phyloP scores from a whole-genome alignment of 2,329 filamentous ascomycete species.

The Exserohilum turcica region DNA sequence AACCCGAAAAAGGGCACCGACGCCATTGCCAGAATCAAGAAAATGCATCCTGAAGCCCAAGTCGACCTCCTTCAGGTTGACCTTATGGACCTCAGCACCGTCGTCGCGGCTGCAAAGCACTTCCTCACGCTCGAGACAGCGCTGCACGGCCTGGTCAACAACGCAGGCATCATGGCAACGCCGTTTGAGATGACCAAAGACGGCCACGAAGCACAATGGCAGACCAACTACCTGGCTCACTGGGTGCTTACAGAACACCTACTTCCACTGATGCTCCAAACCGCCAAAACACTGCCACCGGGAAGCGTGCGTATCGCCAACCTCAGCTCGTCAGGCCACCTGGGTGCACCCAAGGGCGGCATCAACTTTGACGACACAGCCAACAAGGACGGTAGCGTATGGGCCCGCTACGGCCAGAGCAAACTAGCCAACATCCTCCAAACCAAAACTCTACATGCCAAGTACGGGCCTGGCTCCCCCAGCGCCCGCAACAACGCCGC shows the following conservation, averaged over 20 bases:
- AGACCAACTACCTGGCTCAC: constrained; percentile 54
- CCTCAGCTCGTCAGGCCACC: constrained; percentile 23
- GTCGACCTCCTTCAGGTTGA: constrained; percentile 41
- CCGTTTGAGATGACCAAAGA: constrained; percentile 41
- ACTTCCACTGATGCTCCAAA: constrained; percentile 30
- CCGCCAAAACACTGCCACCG: constrained; percentile 38
- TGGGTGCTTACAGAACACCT: constrained; percentile 51
- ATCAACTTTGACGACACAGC: constrained; percentile 20
- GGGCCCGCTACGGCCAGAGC: constrained; percentile 26
- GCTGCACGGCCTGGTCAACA: constrained; percentile 51
- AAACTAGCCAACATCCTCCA: constrained; percentile 32
- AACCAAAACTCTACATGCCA: constrained; percentile 16
- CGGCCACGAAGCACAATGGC: constrained; percentile 54
- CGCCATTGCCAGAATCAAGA: constrained; percentile 41
- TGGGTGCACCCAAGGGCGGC: constrained; percentile 16
- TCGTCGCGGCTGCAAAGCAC: constrained; percentile 40
- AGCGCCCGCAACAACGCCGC: constrained; percentile 4
- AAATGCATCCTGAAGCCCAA: constrained; percentile 36
- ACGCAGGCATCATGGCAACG: constrained; percentile 48
- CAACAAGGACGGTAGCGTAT: constrained; percentile 8
- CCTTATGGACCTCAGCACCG: constrained; percentile 38
- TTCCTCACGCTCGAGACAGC: constrained; percentile 26
- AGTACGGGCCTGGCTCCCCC: constrained; percentile 12
- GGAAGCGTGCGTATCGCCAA: constrained; percentile 33
- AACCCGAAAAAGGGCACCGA: constrained; percentile 46